Base-by-base conservation (phyloP, 1,284 basidiomycete genomes). In the Cystobasidium sp. region DNA sequence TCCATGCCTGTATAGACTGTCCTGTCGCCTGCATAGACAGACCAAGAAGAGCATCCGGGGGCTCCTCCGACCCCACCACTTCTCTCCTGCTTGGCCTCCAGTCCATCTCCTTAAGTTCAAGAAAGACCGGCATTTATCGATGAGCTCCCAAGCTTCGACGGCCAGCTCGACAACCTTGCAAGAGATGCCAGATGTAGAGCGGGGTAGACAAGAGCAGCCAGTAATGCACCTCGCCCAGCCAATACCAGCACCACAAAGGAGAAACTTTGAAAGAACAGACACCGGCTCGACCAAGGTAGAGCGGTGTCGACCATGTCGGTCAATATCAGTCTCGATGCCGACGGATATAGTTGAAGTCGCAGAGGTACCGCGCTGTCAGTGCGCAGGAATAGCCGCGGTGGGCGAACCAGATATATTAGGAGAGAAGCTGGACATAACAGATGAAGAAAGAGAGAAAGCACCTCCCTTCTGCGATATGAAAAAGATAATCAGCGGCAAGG, bases 401-500 rank as follows among this genome's bases (percentile, higher is more conserved):
- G 31, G 31, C 31, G 51, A 47, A 47, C 49, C 51, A 47, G 66
- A 55, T 9, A 20, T 56, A 12, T 39, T 68, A 1, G 61, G 51
- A 56, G 62, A 73, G 52, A 47, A 65, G 46, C 63, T 62, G 12
- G 46, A 44, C 12, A 53, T 73, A 3, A 65, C 63, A 37, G 70
- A 73, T 58, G 63, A 73, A 20, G 70, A 73, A 44, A 49, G 55
- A 12, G 37, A 51, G 5, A 73, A 73, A 43, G 63, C 44, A 14
- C 70, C 70, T 39, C 46, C 47, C 7, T 64, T 73, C 18, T 55
- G 59, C 22, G 63, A 73, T 18, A 39, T 73, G 53, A 46, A 56
- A n/a, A 65, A 66, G 62, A 51, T 66, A 18, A 58, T 73, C 62
- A 66, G 49, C 12, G 59, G 59, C 16, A 73, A 47, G 31, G 70